These are phyloP conservation scores for Forsythia suspensa DNA, from an alignment of 257 asterid species.

Conservation along the genomic window DNA sequence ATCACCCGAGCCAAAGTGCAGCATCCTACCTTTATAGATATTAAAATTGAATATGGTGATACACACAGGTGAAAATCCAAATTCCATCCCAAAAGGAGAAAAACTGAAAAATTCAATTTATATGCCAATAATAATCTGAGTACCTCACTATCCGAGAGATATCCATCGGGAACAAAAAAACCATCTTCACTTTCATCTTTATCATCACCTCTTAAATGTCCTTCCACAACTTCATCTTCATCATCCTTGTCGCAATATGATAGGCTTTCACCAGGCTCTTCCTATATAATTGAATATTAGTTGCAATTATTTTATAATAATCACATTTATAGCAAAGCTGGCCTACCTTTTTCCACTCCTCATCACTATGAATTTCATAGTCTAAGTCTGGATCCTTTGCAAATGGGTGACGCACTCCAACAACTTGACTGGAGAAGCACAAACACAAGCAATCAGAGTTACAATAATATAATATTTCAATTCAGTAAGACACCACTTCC, in stretches of 20 bases:
- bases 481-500: neutral
- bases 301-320: constrained; percentile 5
- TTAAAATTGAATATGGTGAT: too few relatives aligned
- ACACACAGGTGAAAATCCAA: too few relatives aligned
- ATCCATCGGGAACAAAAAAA: constrained; percentile 94
- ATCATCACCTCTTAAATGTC: constrained; percentile 54
- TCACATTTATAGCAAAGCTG: constrained; percentile 9
- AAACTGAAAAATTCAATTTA: neutral
- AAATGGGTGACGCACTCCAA: constrained; percentile 66
- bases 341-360: constrained; percentile 99
- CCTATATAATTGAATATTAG: constrained; percentile 48
- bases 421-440: constrained; percentile 61
- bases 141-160: constrained; percentile 97
- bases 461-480: neutral
- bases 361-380: constrained; percentile 93
- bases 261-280: constrained; percentile 97
- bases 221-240: constrained; percentile 65
- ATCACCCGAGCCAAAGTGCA: too few relatives aligned
- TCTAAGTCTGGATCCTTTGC: constrained; percentile 71
- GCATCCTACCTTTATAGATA: too few relatives aligned
- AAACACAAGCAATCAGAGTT: constrained; percentile 23
- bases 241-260: constrained; percentile 91
- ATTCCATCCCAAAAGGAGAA: too few relatives aligned
- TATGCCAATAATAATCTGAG: too few relatives aligned
- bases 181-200: constrained; percentile 93